These are phyloP conservation scores for Pelargonium citronellum DNA, from an alignment of 441 rosid genomes.

Conservation along the genomic window DNA sequence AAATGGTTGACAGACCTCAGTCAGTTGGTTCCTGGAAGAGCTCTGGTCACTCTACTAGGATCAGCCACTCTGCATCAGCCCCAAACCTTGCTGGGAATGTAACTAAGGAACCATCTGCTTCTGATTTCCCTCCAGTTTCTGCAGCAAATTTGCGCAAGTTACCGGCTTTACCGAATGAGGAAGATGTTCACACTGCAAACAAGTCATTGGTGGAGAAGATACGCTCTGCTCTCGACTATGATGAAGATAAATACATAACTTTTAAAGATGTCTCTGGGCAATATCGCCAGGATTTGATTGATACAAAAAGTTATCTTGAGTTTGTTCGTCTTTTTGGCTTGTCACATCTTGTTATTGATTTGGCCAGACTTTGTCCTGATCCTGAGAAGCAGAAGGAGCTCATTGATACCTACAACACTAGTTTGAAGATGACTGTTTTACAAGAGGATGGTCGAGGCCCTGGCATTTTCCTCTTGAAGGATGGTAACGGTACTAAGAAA, in stretches of 20 bases:
- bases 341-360: conserved; percentile 65
- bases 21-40: conserved; percentile 28
- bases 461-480: conserved; percentile 28
- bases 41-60: conserved; percentile 34
- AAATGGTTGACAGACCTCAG: conserved; percentile 27
- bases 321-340: conserved; percentile 58
- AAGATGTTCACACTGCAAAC: conserved; percentile 69
- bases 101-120: conserved; percentile 30
- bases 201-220: conserved; percentile 78
- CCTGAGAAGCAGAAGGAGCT: conserved; percentile 77
- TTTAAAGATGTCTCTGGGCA: conserved; percentile 68
- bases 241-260: conserved; percentile 58
- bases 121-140: conserved; percentile 78
- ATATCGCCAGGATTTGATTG: conserved; percentile 76
- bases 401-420: conserved; percentile 52
- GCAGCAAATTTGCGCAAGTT: conserved; percentile 36
- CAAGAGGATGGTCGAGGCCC: conserved; percentile 36
- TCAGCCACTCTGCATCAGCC: conserved; percentile 59
- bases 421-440: conserved; percentile 28
- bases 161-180: conserved; percentile 31
- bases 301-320: conserved; percentile 51
- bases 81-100: conserved; percentile 54
- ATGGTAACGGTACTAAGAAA: conserved; percentile 38
- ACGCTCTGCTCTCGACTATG: conserved; percentile 54
- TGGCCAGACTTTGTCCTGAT: conserved; percentile 88